These are phyloP conservation scores for Isatis lusitanica DNA, from an alignment of 441 rosid genomes.

Conservation along the genomic window DNA sequence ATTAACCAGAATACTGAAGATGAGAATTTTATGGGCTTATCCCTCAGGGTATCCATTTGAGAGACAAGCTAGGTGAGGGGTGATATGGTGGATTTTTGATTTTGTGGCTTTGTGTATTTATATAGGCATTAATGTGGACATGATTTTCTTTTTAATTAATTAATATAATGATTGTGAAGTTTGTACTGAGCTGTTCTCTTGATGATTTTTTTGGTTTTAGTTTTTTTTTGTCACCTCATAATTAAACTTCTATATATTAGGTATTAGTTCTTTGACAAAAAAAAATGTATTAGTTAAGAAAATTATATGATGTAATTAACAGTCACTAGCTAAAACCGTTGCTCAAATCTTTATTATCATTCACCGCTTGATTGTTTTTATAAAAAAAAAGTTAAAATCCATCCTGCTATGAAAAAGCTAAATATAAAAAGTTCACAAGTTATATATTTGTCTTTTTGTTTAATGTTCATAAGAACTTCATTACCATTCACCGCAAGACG, in stretches of 20 bases:
- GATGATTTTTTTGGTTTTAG: too few species aligned
- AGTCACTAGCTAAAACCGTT: not conserved
- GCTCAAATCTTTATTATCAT: not conserved
- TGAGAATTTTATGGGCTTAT: not conserved
- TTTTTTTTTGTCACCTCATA: too few species aligned
- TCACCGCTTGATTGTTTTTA: not conserved
- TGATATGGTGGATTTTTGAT: not conserved
- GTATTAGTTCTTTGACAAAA: too few species aligned
- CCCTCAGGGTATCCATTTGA: constrained; percentile 36
- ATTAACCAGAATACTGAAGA: constrained; percentile 13
- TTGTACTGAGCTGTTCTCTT: too few species aligned
- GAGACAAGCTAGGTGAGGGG: not conserved
- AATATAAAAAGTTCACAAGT: not conserved
- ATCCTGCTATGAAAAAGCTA: not conserved
- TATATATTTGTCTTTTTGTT: not conserved
- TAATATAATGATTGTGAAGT: not conserved
- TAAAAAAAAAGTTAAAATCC: not conserved
- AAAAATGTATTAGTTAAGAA: too few species aligned
- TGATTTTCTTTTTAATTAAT: not conserved
- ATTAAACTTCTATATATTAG: too few species aligned
- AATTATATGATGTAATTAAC: too few species aligned
- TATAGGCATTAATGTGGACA: constrained; percentile 20
- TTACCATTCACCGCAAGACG: constrained; percentile 1
- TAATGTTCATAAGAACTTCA: not conserved
- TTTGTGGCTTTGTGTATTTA: constrained; percentile 21